These are phyloP conservation scores for Penicillium soppii DNA, from an alignment of 495 filamentous ascomycete species.

Conservation along the genomic window DNA sequence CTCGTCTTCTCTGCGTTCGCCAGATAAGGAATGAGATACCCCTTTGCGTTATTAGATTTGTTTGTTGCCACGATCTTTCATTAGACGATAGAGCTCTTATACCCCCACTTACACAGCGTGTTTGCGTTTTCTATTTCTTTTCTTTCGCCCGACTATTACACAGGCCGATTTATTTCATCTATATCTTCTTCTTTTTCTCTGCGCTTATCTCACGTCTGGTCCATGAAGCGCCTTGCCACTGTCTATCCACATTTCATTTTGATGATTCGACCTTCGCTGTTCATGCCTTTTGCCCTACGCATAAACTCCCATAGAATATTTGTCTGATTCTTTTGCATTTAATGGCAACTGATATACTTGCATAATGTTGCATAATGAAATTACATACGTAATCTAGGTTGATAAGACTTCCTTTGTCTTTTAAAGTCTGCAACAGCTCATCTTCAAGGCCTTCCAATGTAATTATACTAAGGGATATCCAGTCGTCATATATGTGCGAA, in stretches of 20 bases:
- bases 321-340: no score
- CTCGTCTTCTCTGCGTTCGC: slow-evolving; percentile 37
- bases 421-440: no score
- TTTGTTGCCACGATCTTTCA: slow-evolving; percentile 2
- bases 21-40: slow-evolving; percentile 1
- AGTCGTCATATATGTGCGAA: no score
- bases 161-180: slow-evolving; percentile 4
- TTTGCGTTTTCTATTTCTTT: slow-evolving; percentile 16
- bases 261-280: slow-evolving; percentile 2
- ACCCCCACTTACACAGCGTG: slow-evolving; percentile 31
- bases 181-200: slow-evolving; percentile 6
- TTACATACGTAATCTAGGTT: neutral
- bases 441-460: no score
- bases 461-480: no score
- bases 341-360: slow-evolving; percentile 1
- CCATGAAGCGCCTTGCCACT: slow-evolving; percentile 4
- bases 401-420: no score
- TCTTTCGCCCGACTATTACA: neutral
- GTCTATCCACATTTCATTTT: slow-evolving; percentile 12
- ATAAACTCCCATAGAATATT: slow-evolving; percentile 1
- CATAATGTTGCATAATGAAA: slow-evolving; percentile 7
- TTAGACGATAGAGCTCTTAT: slow-evolving; percentile 36
- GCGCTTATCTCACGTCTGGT: slow-evolving; percentile 1
- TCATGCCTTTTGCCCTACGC: neutral
- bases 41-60: slow-evolving; percentile 14